Base-by-base conservation (phyloP, 805 yeast species). In the Starmerella stigmatis region DNA sequence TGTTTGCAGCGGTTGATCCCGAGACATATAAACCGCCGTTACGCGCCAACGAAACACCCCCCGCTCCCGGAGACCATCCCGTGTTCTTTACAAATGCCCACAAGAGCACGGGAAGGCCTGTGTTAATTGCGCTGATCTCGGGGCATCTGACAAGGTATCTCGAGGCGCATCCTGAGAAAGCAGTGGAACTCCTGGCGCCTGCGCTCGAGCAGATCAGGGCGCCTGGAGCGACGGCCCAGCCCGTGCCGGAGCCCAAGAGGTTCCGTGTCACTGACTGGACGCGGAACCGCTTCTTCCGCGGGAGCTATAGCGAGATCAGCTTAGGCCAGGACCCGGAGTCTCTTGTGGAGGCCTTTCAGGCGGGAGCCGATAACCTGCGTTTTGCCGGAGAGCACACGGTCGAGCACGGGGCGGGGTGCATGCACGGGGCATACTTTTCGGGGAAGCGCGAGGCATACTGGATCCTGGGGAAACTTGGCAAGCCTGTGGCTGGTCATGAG, bases 351-450 rank as follows among this genome's bases (percentile, higher is more conserved):
- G 56, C 74, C 19, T 70, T 80, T 0, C 59, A 77, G 8, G 79
- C 78, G 16, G 82, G 85, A 0, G 63, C 72, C 23, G 76, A 70
- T 11, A 68, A 69, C 12, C 64, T 85, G 3, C 67, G 94, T 33
- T 85, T 86, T 67, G 94, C 94, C 0, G 95, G 95, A 4, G 95
- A 86, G 58, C 94, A 85, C 59, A 81, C 94, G 0, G 75, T 78
- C 22, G 64, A 75, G 54, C 92, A 83, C 54, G 94, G 92, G 4
- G 80, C 85, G 11, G 95, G 94, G 0, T 85, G 94, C 54, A 88
- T 80, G 15, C 89, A 86, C 59, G 95, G 94, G 0, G 94, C 94
- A 0, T 84, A 84, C 76, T 67, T 69, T 50, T 79, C 88, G 56
- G 94, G 86, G 3, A 59, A 53, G 44, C 65, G 88, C 52, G 77